Evolutionary conservation across 2,329 filamentous ascomycete species (phyloP), one percentile per base, ranked within the genome.

Genomic region (Macroventuria anomochaeta): DNA sequence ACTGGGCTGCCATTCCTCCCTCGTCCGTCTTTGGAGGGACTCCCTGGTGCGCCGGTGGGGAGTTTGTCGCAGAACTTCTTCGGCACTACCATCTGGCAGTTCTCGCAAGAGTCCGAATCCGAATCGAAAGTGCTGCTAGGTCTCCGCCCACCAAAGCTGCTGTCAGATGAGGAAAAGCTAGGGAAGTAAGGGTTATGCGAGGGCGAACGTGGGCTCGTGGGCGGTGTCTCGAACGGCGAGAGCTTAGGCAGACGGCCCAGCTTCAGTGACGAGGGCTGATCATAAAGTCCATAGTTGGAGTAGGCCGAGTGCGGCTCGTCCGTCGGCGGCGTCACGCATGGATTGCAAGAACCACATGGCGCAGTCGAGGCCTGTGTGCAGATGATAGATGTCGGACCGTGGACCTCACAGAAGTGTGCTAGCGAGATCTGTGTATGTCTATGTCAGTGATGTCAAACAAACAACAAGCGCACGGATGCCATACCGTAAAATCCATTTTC

Each of bases 391-490:
- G 83, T 85, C 15, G 83, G 83, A 69, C 83, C 83, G 79, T 85
- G 82, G 71, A 83, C 77, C 75, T 85, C 83, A 74, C 83, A 85
- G 71, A 85, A 85, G 75, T 85, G 83, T 60, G 83, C 84, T 59
- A 85, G 79, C 65, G 83, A 85, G 68, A 85, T 80, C 83, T 85
- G 64, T 29, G 20, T 17, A 48, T n/a, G 41, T 20, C 28, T 29
- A 43, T 17, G 59, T 72, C 63, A 71, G 67, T 56, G 47, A 23
- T 17, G 21, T 4, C 7, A 15, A 17, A n/a, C n/a, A 26, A 23
- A 20, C 15, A 12, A 11, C 8, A 21, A 11, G 48, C 34, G 48
- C 40, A 33, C 40, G 33, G 48, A 33, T 36, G 39, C 56, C 71
- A 56, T 70, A 74, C 73, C 61, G 71, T 76, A 58, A 75, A 76